Percentiles rank a stretch among this genome's conserved stretches.
These are phyloP conservation scores for Puya raimondii DNA, from an alignment of 176 grass and related monocot species.

Conservation along the genomic window DNA sequence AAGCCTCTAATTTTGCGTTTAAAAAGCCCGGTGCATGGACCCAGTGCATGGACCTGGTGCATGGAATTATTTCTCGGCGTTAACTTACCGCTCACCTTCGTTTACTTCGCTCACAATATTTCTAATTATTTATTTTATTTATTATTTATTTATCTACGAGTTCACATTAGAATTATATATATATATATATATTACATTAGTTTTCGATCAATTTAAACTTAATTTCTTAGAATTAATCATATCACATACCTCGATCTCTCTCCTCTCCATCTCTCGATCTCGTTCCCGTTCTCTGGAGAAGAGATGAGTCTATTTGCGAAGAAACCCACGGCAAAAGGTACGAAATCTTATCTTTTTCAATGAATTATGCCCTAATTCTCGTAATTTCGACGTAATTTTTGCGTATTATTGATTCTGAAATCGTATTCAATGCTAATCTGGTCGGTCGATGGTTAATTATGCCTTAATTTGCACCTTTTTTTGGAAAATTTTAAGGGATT, in stretches of 20 bases:
- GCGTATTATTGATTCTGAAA: not conserved
- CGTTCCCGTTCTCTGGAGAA: not conserved
- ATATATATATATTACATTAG: no score
- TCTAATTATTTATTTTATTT: not conserved
- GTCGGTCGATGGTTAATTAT: not conserved
- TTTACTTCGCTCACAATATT: not conserved
- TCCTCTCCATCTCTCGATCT: constrained; percentile 4
- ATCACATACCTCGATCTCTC: not conserved
- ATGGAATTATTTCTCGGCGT: not conserved
- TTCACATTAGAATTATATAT: no score
- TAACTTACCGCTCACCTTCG: not conserved
- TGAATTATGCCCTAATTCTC: constrained; percentile 11
- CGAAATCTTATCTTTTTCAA: not conserved
- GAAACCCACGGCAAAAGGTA: constrained; percentile 70
- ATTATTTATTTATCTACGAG: no score
- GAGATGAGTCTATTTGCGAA: constrained; percentile 86
- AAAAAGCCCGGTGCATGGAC: no score
- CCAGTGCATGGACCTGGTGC: no score
- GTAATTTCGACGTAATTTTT: constrained; percentile 3
- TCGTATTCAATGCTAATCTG: constrained; percentile 6
- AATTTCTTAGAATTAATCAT: no score
- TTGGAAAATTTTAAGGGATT: not conserved
- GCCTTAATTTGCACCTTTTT: no score
- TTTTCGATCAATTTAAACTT: no score
- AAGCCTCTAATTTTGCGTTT: no score